Base-by-base conservation (phyloP, 2,329 filamentous ascomycete species). In the Aspergillus arachidicola region DNA sequence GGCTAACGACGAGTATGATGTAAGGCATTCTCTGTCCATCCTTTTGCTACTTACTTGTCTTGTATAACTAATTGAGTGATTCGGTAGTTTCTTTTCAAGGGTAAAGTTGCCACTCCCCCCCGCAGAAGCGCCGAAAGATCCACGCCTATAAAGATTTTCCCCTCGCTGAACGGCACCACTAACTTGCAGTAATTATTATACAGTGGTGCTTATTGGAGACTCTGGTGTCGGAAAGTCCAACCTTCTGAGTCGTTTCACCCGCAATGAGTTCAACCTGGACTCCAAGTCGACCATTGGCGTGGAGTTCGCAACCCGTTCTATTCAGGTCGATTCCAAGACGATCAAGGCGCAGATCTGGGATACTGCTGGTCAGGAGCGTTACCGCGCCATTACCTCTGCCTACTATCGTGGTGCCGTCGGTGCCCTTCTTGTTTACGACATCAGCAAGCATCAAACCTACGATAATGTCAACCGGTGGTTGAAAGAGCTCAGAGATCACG, bases 311-410 rank as follows among this genome's bases (percentile, higher is more conserved):
- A 99, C 95, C 73, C 90, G 95, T 69, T 97, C 93, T 72, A 99
- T 99, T 79, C 94, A 98, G 83, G 95, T 99, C 76, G 95, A 99
- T 83, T 91, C 92, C 78, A 99, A 99, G 88, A 99, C 95, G 69
- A 99, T 99, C 89, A 99, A 99, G 87, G 95, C 95, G 73, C 95
- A 99, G 85, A 99, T 99, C 76, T 99, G 96, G 95, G 95, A 99
- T 85, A 99, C 95, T 64, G 95, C 95, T 71, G 95, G 95, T 72
- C 95, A 99, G 85, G 95, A 99, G 84, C 91, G 95, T 80, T 99
- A 98, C 85, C 92, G 96, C 79, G 95, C 95, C 79, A 99, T 99
- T 81, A 99, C 95, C 73, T 97, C 95, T 64, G 95, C 95, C 72
- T 99, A 99, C 86, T 99, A 99, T 83, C 91, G 95, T 75, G 96